A percentile compares a stretch with the other conserved stretches of the same genome.
phyloP scores from a whole-genome alignment of 768 basidiomycete species.

The Phlebiopsis gigantea region DNA sequence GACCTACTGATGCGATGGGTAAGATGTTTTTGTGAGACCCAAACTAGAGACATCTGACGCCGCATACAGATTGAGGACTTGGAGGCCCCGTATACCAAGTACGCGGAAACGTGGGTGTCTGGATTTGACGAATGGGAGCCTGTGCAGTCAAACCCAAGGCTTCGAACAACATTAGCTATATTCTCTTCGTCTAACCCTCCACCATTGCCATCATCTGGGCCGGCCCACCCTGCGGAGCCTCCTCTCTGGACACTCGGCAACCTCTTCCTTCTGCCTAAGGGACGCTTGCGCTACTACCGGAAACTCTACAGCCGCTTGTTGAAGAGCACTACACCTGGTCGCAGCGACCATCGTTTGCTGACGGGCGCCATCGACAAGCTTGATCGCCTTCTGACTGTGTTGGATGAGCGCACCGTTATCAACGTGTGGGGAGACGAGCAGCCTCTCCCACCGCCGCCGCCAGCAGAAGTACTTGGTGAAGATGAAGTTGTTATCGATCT shows the following conservation, averaged over 20 bases:
- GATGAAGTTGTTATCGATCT: conserved; percentile 59
- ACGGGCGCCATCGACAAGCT: conserved; percentile 77
- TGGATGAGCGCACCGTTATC: conserved; percentile 55
- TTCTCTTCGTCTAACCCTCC: conserved; percentile 68
- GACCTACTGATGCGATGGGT: conserved; percentile 98
- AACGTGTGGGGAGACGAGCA: conserved; percentile 37
- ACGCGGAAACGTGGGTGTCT: conserved; percentile 61
- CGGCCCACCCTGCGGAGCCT: conserved; percentile 31
- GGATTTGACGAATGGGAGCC: conserved; percentile 86
- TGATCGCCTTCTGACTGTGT: conserved; percentile 60
- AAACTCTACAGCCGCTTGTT: conserved; percentile 83
- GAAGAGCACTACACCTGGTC: conserved; percentile 80
- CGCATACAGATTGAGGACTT: conserved; percentile 80
- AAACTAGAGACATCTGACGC: not conserved
- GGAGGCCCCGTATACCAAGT: conserved; percentile 78
- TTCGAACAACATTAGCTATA: conserved; percentile 58
- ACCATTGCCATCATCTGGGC: conserved; percentile 34
- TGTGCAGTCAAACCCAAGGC: conserved; percentile 68
- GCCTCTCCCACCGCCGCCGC: conserved; percentile 17
- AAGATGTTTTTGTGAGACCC: conserved; percentile 24
- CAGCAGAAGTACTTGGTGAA: conserved; percentile 29
- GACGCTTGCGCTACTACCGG: conserved; percentile 85
- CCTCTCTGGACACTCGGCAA: conserved; percentile 77
- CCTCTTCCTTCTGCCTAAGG: conserved; percentile 82
- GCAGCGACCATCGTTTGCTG: conserved; percentile 81